Evolutionary conservation across 805 yeast species (phyloP), one percentile per base, ranked within the genome.

Genomic region (Brettanomyces sp.): DNA sequence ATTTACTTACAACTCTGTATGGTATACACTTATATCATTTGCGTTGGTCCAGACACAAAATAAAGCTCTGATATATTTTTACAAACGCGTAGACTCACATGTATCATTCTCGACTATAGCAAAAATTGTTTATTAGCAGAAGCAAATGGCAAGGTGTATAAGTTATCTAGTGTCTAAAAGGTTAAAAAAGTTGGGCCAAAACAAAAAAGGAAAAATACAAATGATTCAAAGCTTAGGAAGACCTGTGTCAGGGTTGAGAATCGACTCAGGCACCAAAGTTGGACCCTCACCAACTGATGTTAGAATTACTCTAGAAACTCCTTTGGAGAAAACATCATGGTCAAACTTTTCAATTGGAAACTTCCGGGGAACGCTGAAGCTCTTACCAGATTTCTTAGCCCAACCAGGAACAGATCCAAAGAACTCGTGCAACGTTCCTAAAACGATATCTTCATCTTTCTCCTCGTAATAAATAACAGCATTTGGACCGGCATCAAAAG

Each of bases 401-500:
- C 96, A 90, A 18, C 95, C 95, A 9, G 70, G 67, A 42, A 83
- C 77, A 43, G 73, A 57, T 42, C 66, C 64, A 58, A 88, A 81
- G 52, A 77, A 72, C 47, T 72, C 69, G 64, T 81, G 69, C 48
- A 93, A 67, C 52, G 86, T 72, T 3, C 89, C 82, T 55, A 91
- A 74, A 5, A 93, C 80, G 50, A 70, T 72, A n/a, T 67, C 56
- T 66, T 89, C 96, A 65, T 91, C 77, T 57, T 80, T 72, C 53
- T 75, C 76, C 60, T 82, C 80, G 62, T 93, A 93, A 69, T 93
- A 93, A 50, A 93, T 76, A 40, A 93, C 99, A 21, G 97, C 96
- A 67, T 93, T 93, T 66, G 99, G 99, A 61, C 99, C 99, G 32
- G 99, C 99, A 65, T 93, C 99, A 60, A 85, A 93, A 1, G 99